Evolutionary conservation across 306 rosid genomes (phyloP).

Genomic region (Canavalia gladiata): DNA sequence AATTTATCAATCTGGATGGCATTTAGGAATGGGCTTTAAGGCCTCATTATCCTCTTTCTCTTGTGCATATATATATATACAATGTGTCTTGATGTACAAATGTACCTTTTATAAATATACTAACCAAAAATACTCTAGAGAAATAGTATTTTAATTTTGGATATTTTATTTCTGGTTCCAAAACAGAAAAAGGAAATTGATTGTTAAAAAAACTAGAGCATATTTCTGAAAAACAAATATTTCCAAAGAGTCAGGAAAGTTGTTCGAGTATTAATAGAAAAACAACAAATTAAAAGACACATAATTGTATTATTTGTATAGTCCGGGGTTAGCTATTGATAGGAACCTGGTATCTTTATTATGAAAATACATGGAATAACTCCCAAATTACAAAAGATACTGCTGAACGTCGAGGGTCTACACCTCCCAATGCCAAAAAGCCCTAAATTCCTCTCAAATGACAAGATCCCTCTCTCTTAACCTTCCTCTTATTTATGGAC

Average conservation of each 20-base stretch:
- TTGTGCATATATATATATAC: slow-evolving; percentile 25
- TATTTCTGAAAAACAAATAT: slow-evolving; percentile 16
- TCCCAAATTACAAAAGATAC: no score
- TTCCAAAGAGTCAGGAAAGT: slow-evolving; percentile 27
- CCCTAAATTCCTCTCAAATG: no score
- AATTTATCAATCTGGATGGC: slow-evolving; percentile 30
- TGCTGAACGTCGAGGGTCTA: no score
- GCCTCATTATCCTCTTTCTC: slow-evolving; percentile 1
- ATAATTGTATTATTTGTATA: slow-evolving; percentile 24
- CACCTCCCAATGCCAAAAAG: no score
- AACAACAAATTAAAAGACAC: slow-evolving; percentile 10
- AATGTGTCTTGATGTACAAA: slow-evolving; percentile 2
- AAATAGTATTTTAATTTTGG: slow-evolving; percentile 13
- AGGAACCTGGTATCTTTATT: no score
- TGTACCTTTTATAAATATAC: slow-evolving; percentile 4
- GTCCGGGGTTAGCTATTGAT: neutral
- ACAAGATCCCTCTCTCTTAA: no score
- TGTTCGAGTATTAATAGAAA: slow-evolving; percentile 23
- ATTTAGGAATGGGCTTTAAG: slow-evolving; percentile 32
- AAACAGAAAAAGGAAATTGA: neutral
- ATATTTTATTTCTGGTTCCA: slow-evolving; percentile 27
- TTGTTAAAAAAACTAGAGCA: neutral
- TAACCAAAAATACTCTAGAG: slow-evolving; percentile 11
- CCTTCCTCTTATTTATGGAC: no score
- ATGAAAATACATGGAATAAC: no score